Percentiles rank a stretch among this genome's conserved stretches.
Conservation (phyloP, 306 rosid genomes). For the Bauhinia variegata region DNA sequence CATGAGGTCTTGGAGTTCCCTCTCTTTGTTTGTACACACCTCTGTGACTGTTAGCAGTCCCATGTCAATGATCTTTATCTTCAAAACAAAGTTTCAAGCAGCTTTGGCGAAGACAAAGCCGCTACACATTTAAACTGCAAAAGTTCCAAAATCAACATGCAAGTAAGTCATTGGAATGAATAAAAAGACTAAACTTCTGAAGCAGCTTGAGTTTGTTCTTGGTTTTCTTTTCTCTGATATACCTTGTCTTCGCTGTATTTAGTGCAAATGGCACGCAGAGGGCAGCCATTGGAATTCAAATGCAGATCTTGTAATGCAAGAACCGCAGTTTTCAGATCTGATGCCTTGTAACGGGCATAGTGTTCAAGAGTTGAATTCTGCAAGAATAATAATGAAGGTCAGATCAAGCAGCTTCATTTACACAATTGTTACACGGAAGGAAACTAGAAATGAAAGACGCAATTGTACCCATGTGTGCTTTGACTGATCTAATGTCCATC, state of each 20-base stretch:
- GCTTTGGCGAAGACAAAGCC: constrained; percentile 64
- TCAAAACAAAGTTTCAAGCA: constrained; percentile 69
- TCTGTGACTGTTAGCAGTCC: constrained; percentile 54
- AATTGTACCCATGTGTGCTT: constrained; percentile 93
- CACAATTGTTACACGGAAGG: constrained; percentile 8
- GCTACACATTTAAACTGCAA: constrained; percentile 77
- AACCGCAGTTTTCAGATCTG: constrained; percentile 71
- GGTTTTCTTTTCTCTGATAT: constrained; percentile 1
- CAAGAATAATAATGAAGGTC: constrained; percentile 25
- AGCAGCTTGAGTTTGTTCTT: neutral
- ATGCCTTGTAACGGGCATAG: constrained; percentile 68
- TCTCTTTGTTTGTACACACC: constrained; percentile 40
- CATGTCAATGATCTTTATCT: constrained; percentile 33
- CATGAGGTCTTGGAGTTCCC: constrained; percentile 37
- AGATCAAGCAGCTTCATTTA: constrained; percentile 24
- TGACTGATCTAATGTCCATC: constrained; percentile 86
- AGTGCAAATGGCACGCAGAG: constrained; percentile 59
- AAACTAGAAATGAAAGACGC: constrained; percentile 38
- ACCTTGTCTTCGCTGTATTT: constrained; percentile 87
- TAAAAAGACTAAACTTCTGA: too few species aligned
- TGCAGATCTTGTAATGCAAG: constrained; percentile 81
- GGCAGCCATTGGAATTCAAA: constrained; percentile 65
- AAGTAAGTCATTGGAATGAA: constrained; percentile 20
- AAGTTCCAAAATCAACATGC: constrained; percentile 11
- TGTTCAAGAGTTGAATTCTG: constrained; percentile 89